Conservation (phyloP, 2,329 filamentous ascomycete species). For the Neopestalotiopsis sp. region DNA sequence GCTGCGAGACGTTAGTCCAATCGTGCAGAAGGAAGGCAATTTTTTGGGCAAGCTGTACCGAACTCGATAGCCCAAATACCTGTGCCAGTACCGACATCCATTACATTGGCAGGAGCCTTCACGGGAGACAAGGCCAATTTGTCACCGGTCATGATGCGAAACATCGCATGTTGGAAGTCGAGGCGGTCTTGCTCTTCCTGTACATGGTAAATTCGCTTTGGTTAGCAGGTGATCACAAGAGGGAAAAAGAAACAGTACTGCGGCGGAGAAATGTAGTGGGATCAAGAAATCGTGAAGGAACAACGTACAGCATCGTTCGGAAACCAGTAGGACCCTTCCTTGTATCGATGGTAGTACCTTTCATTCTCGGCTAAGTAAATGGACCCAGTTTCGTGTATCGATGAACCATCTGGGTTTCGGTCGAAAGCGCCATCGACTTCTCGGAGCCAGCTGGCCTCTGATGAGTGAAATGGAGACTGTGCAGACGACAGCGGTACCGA, state of each 20-base stretch:
- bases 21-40: neutral
- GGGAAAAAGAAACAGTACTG: neutral
- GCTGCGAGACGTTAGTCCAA: neutral
- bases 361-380: slow-evolving; percentile 1
- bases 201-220: neutral
- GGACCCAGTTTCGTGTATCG: neutral
- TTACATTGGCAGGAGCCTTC: neutral
- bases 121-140: neutral
- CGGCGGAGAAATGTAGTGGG: neutral
- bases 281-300: neutral
- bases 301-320: neutral
- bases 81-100: slow-evolving; percentile 6
- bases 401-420: neutral
- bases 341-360: slow-evolving; percentile 1
- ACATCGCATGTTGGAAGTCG: slow-evolving; percentile 1
- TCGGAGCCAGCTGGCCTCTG: neutral
- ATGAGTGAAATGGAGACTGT: neutral
- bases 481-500: neutral
- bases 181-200: slow-evolving; percentile 10
- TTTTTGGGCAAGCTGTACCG: neutral
- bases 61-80: slow-evolving; percentile 13
- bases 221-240: too few species aligned
- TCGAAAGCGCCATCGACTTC: neutral
- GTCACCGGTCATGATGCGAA: neutral
- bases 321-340: neutral